Evolutionary conservation across 2,329 filamentous ascomycete species (phyloP), one percentile per base, ranked within the genome.

Genomic region (Claviceps purpurea): DNA sequence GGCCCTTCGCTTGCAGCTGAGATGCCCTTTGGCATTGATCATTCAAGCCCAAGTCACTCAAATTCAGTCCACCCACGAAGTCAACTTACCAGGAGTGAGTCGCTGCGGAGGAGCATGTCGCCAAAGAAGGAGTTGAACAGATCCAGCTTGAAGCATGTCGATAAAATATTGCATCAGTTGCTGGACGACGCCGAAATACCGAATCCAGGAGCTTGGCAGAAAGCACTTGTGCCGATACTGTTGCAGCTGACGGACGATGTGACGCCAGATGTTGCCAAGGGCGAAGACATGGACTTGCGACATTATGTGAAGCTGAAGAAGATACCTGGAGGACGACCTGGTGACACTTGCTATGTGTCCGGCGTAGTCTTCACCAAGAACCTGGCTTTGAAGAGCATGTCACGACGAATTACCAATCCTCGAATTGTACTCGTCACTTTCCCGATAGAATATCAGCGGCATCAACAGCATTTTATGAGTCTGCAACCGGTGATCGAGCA

Each of bases 321-420:
- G 64, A 93, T 98, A 13, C 87, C 90, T 0, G 91, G 93, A 16
- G 91, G 90, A 16, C 85, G 79, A 57, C 90, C 91, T 18, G 83
- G 87, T 24, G 91, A 98, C 67, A 97, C 91, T 6, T 84, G 85
- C n/a, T 98, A 98, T 65, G 85, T 97, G 16, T 95, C 93, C 10
- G 94, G 93, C 0, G 84, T 98, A 8, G 90, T 98, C 1, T 98
- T 98, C 65, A 93, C 89, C 13, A 98, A 98, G 65, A 98, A 98
- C 57, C 73, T 98, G 49, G 93, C 94, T 0, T 72, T 97, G 50
- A 98, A 98, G 65, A 95, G 86, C 67, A 98, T 98, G 93, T 84
- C 87, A 18, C 81, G 93, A 53, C 87, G 82, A 56, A 93, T 97
- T 56, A 68, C 77, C 13, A 84, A 87, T 51, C 93, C 93, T 3